A percentile compares a stretch with the other conserved stretches of the same genome.
Evolutionary conservation across 768 basidiomycete species (phyloP).

Genomic region (Glaciozyma martinii): DNA sequence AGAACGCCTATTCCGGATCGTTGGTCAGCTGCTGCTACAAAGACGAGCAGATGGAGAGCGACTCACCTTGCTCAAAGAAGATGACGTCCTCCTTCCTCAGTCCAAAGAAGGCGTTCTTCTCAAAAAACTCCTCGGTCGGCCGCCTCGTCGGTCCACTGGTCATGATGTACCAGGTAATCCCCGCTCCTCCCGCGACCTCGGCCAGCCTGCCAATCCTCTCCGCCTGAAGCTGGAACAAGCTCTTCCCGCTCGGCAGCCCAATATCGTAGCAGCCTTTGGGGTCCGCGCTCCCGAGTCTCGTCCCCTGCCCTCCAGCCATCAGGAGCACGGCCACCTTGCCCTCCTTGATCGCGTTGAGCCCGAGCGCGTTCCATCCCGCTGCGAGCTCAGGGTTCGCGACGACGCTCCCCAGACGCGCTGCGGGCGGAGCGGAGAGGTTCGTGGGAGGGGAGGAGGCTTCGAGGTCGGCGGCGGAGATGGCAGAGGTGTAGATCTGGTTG

Average conservation of each 20-base stretch:
- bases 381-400: slow-evolving; percentile 51
- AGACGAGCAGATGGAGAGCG: background rate
- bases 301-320: slow-evolving; percentile 98
- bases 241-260: slow-evolving; percentile 81
- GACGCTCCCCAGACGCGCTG: slow-evolving; percentile 59
- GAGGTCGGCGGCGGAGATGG: slow-evolving; percentile 53
- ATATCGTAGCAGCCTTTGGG: slow-evolving; percentile 99
- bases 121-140: slow-evolving; percentile 79
- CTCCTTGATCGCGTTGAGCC: slow-evolving; percentile 67
- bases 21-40: background rate
- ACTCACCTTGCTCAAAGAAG: slow-evolving; percentile 90
- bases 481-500: slow-evolving; percentile 74
- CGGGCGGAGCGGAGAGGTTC: slow-evolving; percentile 69
- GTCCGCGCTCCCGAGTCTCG: slow-evolving; percentile 76
- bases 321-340: slow-evolving; percentile 89
- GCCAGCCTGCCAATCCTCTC: slow-evolving; percentile 84
- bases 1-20: slow-evolving; percentile 63
- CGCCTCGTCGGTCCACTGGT: slow-evolving; percentile 88
- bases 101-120: slow-evolving; percentile 67
- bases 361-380: slow-evolving; percentile 63
- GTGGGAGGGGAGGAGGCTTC: slow-evolving; percentile 46
- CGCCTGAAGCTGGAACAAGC: slow-evolving; percentile 95
- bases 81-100: slow-evolving; percentile 68
- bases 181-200: slow-evolving; percentile 47
- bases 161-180: slow-evolving; percentile 97